Evolutionary conservation across 805 yeast genomes (phyloP).

Genomic region (Schwanniomyces sp.): DNA sequence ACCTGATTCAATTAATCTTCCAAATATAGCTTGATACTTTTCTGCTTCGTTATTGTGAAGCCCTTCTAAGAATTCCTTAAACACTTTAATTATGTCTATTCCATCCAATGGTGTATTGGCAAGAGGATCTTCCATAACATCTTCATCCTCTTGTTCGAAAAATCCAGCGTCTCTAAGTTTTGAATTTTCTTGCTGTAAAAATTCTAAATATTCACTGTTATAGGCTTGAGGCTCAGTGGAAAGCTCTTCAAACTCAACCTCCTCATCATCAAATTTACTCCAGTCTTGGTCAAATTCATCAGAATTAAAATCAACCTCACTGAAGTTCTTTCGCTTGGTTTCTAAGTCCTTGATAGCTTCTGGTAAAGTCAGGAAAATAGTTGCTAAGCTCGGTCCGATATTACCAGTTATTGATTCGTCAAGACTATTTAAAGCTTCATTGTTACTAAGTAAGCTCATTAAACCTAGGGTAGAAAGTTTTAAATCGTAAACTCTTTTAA

Average conservation of each 20-base stretch:
- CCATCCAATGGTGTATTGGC: slow-evolving; percentile 75
- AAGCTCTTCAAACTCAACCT: slow-evolving; percentile 7
- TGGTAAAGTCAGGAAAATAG: slow-evolving; percentile 63
- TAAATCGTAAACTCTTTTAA: slow-evolving; percentile 76
- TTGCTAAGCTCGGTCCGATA: slow-evolving; percentile 51
- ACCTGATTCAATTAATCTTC: slow-evolving; percentile 12
- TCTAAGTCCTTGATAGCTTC: slow-evolving; percentile 66
- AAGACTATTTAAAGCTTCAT: slow-evolving; percentile 14
- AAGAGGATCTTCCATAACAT: slow-evolving; percentile 70
- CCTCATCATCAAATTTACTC: slow-evolving; percentile 9
- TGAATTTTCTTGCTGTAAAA: slow-evolving; percentile 21
- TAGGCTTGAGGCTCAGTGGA: slow-evolving; percentile 9
- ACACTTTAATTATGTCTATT: slow-evolving; percentile 63
- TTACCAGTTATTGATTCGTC: slow-evolving; percentile 30
- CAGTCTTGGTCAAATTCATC: slow-evolving; percentile 14
- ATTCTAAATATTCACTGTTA: slow-evolving; percentile 24
- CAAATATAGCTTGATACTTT: slow-evolving; percentile 49
- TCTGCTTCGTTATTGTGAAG: slow-evolving; percentile 47
- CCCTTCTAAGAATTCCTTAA: slow-evolving; percentile 53
- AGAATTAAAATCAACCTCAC: slow-evolving; percentile 22
- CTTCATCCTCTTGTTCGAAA: slow-evolving; percentile 58
- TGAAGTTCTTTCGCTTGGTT: slow-evolving; percentile 58
- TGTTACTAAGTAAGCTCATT: slow-evolving; percentile 42
- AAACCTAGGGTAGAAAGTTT: slow-evolving; percentile 73
- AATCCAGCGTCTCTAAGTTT: slow-evolving; percentile 16